phyloP scores from a whole-genome alignment of 2,329 filamentous ascomycete species.

The Beauveria sp. region DNA sequence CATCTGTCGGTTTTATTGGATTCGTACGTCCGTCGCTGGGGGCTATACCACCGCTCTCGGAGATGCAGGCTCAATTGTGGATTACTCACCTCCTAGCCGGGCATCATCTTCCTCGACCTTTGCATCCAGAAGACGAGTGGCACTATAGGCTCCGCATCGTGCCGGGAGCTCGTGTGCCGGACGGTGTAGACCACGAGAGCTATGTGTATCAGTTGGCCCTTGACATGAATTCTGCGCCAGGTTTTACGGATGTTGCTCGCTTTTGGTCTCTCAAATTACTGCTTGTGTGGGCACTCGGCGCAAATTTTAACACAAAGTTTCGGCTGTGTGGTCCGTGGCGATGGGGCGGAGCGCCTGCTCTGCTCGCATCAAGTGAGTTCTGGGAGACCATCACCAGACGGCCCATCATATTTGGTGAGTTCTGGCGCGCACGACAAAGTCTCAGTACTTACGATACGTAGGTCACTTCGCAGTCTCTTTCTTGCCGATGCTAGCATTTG shows the following conservation, averaged over 20 bases:
- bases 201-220: not conserved
- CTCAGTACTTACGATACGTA: not conserved
- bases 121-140: not conserved
- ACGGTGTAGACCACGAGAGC: not conserved
- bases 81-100: conserved; percentile 26
- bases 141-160: not conserved
- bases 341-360: not conserved
- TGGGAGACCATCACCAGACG: not conserved
- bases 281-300: not conserved
- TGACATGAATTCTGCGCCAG: not conserved
- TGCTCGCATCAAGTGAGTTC: not conserved
- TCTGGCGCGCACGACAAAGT: not conserved
- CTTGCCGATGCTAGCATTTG: not conserved
- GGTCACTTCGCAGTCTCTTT: not conserved
- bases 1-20: conserved; percentile 36
- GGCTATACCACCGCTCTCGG: conserved; percentile 38
- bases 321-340: not conserved
- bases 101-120: conserved; percentile 16
- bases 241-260: not conserved
- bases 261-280: not conserved
- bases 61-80: conserved; percentile 39
- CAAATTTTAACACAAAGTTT: not conserved
- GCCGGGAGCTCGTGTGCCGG: not conserved
- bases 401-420: not conserved
- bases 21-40: conserved; percentile 36